A percentile compares a stretch with the other conserved stretches of the same genome.
phyloP scores from a whole-genome alignment of 176 grass and related monocot genomes.

The Chrysopogon serrulatus region DNA sequence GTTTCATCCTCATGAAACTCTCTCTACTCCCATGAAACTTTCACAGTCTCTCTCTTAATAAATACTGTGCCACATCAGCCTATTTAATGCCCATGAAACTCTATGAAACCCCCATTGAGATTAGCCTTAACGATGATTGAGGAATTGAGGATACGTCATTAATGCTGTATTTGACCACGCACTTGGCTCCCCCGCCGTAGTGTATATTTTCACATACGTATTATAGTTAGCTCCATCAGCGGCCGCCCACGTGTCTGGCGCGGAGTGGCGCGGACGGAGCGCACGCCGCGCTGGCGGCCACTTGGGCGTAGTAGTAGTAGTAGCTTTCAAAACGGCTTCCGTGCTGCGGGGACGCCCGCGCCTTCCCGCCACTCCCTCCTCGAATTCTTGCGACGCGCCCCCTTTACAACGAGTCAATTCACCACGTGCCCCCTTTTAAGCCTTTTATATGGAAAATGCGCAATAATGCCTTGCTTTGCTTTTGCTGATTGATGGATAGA shows the following conservation, averaged over 20 bases:
- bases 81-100: too few relatives aligned
- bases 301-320: background rate
- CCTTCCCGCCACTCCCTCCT: conserved; percentile 21
- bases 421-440: background rate
- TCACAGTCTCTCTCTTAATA: too few relatives aligned
- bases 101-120: too few relatives aligned
- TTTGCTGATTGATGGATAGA: background rate
- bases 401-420: background rate
- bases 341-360: background rate
- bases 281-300: background rate
- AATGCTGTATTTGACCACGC: background rate
- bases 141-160: too few relatives aligned
- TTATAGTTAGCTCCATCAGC: background rate
- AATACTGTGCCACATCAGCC: too few relatives aligned
- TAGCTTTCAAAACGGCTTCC: background rate
- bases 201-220: too few relatives aligned
- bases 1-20: too few relatives aligned
- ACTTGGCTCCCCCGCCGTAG: too few relatives aligned
- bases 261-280: background rate
- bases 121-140: too few relatives aligned
- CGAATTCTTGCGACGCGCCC: background rate
- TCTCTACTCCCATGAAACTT: too few relatives aligned
- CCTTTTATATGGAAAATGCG: background rate
- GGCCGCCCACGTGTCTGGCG: background rate
- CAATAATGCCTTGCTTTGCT: background rate